Evolutionary conservation across 78 protist genomes (phyloP).

Genomic region (Acrasis kona): DNA sequence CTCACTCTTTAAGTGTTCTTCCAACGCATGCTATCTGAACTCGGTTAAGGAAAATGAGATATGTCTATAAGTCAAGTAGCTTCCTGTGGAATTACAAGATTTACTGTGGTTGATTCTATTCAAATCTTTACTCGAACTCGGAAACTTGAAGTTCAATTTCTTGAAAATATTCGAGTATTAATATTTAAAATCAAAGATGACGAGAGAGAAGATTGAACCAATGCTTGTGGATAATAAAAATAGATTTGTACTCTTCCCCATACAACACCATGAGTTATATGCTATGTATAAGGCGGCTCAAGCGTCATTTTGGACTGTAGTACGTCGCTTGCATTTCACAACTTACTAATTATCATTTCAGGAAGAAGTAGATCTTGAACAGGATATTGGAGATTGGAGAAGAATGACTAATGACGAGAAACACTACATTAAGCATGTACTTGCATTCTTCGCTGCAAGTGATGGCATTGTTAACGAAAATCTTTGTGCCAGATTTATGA

Average conservation of each 20-base stretch:
- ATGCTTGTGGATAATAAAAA: constrained; percentile 13
- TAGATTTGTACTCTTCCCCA: constrained; percentile 88
- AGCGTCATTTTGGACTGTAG: constrained; percentile 93
- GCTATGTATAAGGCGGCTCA: constrained; percentile 37
- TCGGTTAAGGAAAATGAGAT: too few species aligned
- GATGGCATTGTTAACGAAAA: constrained; percentile 98
- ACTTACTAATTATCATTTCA: too few species aligned
- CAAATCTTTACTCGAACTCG: too few species aligned
- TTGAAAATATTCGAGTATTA: too few species aligned
- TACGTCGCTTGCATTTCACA: too few species aligned
- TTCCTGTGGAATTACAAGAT: too few species aligned
- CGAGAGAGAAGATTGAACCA: constrained; percentile 16
- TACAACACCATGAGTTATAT: constrained; percentile 53
- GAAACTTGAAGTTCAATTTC: too few species aligned
- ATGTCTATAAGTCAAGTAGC: too few species aligned
- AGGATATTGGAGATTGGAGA: constrained; percentile 52
- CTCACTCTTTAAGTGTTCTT: too few species aligned
- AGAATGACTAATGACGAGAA: constrained; percentile 73
- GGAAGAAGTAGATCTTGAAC: constrained; percentile 89
- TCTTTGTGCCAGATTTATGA: constrained; percentile 75
- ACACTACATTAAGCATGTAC: constrained; percentile 81
- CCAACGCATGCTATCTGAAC: too few species aligned
- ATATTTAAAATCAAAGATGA: too few species aligned
- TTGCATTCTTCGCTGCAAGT: constrained; percentile 94
- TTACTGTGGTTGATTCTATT: too few species aligned